Base-by-base conservation (phyloP, 306 rosid species). In the Elaeagnus macrophylla region DNA sequence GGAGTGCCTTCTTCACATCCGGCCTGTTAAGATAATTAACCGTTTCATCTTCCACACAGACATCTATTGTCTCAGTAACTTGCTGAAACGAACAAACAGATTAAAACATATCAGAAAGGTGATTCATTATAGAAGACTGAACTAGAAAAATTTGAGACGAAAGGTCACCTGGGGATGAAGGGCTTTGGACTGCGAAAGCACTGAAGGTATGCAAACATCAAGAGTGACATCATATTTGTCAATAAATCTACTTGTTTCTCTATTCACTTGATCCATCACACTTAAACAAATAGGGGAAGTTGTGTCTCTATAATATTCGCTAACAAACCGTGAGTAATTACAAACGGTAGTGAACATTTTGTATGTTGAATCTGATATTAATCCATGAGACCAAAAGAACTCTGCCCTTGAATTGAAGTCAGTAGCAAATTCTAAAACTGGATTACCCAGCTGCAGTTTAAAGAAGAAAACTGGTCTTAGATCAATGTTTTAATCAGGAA, bases 1-100 rank as follows among this genome's bases (percentile, higher is more conserved):
- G 95, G 51, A 91, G 84, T 10, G 95, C 89, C 39, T 77, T 81
- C 51, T 79, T 88, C 48, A 87, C 99, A 53, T 87, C 95, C 65
- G 59, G 73, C 60, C 95, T 68, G 65, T 91, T 91, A 52, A 91
- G 73, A 66, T 91, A 91, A 60, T 80, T 91, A 5, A 69, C 83
- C 8, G 80, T 79, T 74, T 91, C 86, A 42, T 91, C 99, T 66
- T 91, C 99, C 49, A 91, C 99, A 5, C 99, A 91, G 18, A 91
- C 99, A 72, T 91, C 99, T 49, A 91, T 63, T 0, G 78, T 69
- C 66, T 82, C 87, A 1, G 72, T 59, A 61, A 72, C 79, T 80
- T 87, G 83, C 99, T 91, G 78, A 51, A 39, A 60, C 51, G 17
- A 60, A 66, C 14, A 54, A 60, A 51, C 32, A 48, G 8, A 47